These are phyloP conservation scores for Trametes pubescens DNA, from an alignment of 1,284 basidiomycete species.

Conservation along the genomic window DNA sequence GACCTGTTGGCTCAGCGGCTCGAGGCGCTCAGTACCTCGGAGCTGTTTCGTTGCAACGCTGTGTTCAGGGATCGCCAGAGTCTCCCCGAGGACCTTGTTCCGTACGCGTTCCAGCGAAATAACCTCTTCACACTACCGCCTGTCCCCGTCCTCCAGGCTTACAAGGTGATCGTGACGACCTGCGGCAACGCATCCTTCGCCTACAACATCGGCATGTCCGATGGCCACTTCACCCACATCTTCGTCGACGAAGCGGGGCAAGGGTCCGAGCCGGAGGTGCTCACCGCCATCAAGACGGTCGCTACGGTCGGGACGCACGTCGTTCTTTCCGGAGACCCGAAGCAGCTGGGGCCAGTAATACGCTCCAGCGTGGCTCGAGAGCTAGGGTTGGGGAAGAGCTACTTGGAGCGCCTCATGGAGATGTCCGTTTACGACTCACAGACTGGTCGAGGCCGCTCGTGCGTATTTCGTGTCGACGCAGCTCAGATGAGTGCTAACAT, in stretches of 20 bases:
- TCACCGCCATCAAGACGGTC: slow-evolving; percentile 60
- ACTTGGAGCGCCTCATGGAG: slow-evolving; percentile 60
- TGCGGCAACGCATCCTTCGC: slow-evolving; percentile 67
- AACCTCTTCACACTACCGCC: slow-evolving; percentile 58
- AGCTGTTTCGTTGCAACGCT: slow-evolving; percentile 71
- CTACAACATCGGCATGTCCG: slow-evolving; percentile 60
- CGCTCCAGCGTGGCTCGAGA: slow-evolving; percentile 53
- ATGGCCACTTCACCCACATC: slow-evolving; percentile 69
- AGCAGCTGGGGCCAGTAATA: slow-evolving; percentile 66
- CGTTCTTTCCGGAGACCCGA: slow-evolving; percentile 64
- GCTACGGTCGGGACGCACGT: slow-evolving; percentile 52
- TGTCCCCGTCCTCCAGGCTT: slow-evolving; percentile 51
- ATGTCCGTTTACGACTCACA: slow-evolving; percentile 51
- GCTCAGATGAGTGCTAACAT: not conserved
- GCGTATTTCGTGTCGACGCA: slow-evolving; percentile 24
- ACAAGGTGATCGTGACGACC: slow-evolving; percentile 65
- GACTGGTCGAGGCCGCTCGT: slow-evolving; percentile 47
- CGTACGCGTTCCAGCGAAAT: slow-evolving; percentile 50
- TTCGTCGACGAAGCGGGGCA: slow-evolving; percentile 75
- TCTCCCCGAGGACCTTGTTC: slow-evolving; percentile 53
- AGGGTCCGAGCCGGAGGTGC: slow-evolving; percentile 64
- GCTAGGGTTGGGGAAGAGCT: slow-evolving; percentile 58
- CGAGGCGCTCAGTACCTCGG: slow-evolving; percentile 43
- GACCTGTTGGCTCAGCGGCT: slow-evolving; percentile 67
- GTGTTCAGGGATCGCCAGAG: slow-evolving; percentile 57